Percentiles rank a stretch among this genome's conserved stretches.
phyloP scores from a whole-genome alignment of 2,329 filamentous ascomycete genomes.

The Rasamsonia emersonii region DNA sequence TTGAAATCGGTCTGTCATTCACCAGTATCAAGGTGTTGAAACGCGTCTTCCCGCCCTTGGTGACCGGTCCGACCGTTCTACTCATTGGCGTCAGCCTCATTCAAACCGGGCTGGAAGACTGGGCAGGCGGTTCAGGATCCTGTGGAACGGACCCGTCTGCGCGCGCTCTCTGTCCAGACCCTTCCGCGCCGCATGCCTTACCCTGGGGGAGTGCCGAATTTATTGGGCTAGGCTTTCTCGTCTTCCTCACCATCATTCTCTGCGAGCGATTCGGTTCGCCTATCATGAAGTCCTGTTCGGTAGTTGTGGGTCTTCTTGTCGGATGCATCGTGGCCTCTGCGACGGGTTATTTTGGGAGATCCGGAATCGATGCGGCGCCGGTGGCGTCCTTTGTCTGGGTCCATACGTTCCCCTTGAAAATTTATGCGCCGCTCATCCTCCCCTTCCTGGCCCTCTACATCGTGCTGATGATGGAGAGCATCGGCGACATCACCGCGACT shows the following conservation, averaged over 20 bases:
- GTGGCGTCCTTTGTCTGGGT: slow-evolving; percentile 63
- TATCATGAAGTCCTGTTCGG: slow-evolving; percentile 61
- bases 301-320: slow-evolving; percentile 56
- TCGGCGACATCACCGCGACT: slow-evolving; percentile 60
- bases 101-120: slow-evolving; percentile 54
- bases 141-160: slow-evolving; percentile 34
- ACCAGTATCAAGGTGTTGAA: slow-evolving; percentile 52
- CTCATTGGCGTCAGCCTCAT: slow-evolving; percentile 60
- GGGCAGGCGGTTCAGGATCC: slow-evolving; percentile 56
- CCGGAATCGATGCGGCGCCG: slow-evolving; percentile 52
- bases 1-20: slow-evolving; percentile 59
- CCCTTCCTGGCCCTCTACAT: slow-evolving; percentile 51
- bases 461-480: slow-evolving; percentile 60
- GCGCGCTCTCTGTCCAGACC: slow-evolving; percentile 51
- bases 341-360: slow-evolving; percentile 55
- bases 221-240: slow-evolving; percentile 58
- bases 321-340: slow-evolving; percentile 60
- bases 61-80: slow-evolving; percentile 59
- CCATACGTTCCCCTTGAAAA: slow-evolving; percentile 55
- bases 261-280: slow-evolving; percentile 62
- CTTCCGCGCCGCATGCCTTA: slow-evolving; percentile 51
- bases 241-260: slow-evolving; percentile 59
- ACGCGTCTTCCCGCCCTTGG: slow-evolving; percentile 58
- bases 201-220: slow-evolving; percentile 57
- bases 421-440: slow-evolving; percentile 59